These are phyloP conservation scores for Aureobasidium sp. DNA, from an alignment of 2,329 filamentous ascomycete species.

Conservation along the genomic window DNA sequence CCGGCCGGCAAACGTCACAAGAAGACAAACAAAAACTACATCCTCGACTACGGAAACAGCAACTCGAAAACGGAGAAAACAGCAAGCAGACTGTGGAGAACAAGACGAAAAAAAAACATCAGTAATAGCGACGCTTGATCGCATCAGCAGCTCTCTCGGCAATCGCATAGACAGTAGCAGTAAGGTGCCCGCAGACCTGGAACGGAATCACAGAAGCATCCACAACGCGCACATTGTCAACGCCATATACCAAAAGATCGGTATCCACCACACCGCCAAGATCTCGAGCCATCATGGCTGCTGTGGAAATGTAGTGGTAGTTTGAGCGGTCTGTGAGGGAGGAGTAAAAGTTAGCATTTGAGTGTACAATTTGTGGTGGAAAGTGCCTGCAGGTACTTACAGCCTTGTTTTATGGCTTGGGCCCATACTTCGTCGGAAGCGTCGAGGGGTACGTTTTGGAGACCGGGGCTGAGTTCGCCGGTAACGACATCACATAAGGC, in stretches of 20 bases:
- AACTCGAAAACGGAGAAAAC: neutral
- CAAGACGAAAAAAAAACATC: no score
- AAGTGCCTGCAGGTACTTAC: neutral
- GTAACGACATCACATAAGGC: conserved; percentile 19
- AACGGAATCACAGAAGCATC: conserved; percentile 29
- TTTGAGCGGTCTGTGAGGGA: conserved; percentile 18
- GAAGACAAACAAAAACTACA: neutral
- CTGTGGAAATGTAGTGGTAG: conserved; percentile 28
- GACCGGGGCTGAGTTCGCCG: conserved; percentile 12
- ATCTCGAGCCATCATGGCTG: conserved; percentile 26
- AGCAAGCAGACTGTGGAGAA: neutral
- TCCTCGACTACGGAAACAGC: neutral
- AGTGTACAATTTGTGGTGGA: no score
- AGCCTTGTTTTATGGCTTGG: conserved; percentile 1
- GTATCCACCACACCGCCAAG: conserved; percentile 28
- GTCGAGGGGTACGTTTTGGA: conserved; percentile 2
- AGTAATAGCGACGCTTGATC: conserved; percentile 16
- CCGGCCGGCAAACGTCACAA: neutral
- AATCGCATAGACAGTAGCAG: conserved; percentile 29
- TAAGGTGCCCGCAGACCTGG: conserved; percentile 29
- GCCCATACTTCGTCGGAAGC: conserved; percentile 19
- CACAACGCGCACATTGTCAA: conserved; percentile 26
- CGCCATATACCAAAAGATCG: conserved; percentile 27
- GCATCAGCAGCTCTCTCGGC: conserved; percentile 27
- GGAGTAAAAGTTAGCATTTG: neutral